Evolutionary conservation across 495 filamentous ascomycete genomes (phyloP).

Genomic region (Coniosporium apollinis): DNA sequence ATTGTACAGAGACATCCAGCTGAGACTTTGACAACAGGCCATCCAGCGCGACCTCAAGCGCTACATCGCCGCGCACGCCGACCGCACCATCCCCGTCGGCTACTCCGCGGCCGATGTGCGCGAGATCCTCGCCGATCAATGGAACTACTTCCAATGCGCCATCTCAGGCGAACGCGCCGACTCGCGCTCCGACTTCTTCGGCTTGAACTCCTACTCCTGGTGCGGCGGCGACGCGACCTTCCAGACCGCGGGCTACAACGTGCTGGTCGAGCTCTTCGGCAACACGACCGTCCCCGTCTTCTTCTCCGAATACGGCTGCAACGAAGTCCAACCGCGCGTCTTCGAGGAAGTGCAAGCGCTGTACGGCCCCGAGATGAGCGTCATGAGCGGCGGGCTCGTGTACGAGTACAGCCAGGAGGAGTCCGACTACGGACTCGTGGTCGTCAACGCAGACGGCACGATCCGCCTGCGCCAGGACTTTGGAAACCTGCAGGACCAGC

Average conservation of each 20-base stretch:
- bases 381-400: conserved; percentile 74
- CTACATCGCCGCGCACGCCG: conserved; percentile 58
- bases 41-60: conserved; percentile 75
- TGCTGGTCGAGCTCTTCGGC: conserved; percentile 51
- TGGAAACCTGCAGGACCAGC: conserved; percentile 56
- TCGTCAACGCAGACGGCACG: conserved; percentile 45
- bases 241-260: conserved; percentile 52
- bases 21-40: too few relatives aligned
- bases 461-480: conserved; percentile 54
- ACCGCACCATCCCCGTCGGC: conserved; percentile 61
- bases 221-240: conserved; percentile 58
- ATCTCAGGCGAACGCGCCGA: conserved; percentile 45
- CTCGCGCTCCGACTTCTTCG: conserved; percentile 72
- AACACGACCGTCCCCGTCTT: conserved; percentile 70
- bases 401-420: conserved; percentile 71
- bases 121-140: conserved; percentile 57
- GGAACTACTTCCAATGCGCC: conserved; percentile 72
- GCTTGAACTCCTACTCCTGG: conserved; percentile 92
- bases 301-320: conserved; percentile 96
- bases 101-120: conserved; percentile 94
- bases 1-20: too few relatives aligned
- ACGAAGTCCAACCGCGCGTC: conserved; percentile 54
- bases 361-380: conserved; percentile 66
- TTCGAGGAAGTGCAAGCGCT: conserved; percentile 72
- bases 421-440: conserved; percentile 61